Evolutionary conservation across 1,284 basidiomycete genomes (phyloP), one percentile per base, ranked within the genome.

Genomic region (Cutaneotrichosporon mucoides): DNA sequence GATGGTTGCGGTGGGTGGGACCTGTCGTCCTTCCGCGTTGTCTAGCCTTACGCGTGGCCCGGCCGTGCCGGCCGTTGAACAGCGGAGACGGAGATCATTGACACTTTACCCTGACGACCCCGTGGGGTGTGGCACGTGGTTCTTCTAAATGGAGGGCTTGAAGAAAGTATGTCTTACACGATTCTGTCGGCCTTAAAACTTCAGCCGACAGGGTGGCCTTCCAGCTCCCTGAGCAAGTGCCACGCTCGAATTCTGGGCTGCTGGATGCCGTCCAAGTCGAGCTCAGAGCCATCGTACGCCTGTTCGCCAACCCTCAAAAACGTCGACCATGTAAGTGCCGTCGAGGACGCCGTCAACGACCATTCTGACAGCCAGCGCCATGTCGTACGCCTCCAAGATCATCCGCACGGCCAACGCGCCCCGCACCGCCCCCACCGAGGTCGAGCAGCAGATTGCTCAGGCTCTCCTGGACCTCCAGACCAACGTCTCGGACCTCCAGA

Each of bases 401-500:
- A 50, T 53, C 50, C 57, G 59, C 46, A 56, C 52, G 16, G 56
- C 49, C 78, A 97, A 97, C 79, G 93, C 96, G 63, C 93, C 95
- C 67, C 84, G 82, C 68, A 89, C 88, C 53, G 75, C 91, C 66
- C 92, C 95, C 66, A 88, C 92, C 80, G 95, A 96, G 82, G 90
- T 87, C 57, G 96, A 99, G 84, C 87, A 84, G 70, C 85, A 82
- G 74, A 90, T 99, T 78, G 95, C 91, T 63, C 95, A 98, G 84
- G 94, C 96, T 60, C 84, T 99, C 72, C 81, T 99, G 72, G 96
- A 99, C 84, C 87, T 99, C 73, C 95, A 99, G 83, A 90, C 88
- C 84, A 94, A 92, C 80, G 94, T 97, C 63, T 90, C 94, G 65
- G 96, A 99, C 81, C 88, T 99, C 82, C 98, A 97, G 88, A 77